Evolutionary conservation across 2,329 filamentous ascomycete species (phyloP).

Genomic region (Coniochaeta sp.): DNA sequence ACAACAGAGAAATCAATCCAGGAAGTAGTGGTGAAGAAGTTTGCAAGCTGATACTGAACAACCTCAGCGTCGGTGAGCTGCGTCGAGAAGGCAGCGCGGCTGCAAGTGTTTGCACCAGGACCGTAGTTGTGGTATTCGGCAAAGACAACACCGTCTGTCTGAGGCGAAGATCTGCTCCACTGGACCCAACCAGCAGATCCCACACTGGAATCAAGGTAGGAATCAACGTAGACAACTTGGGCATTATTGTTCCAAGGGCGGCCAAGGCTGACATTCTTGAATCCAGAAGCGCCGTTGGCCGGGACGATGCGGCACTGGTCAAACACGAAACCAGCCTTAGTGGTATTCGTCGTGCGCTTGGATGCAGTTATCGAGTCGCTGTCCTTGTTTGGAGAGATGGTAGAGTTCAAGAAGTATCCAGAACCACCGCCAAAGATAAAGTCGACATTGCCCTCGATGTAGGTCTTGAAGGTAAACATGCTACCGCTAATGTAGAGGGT

Average conservation of each 20-base stretch:
- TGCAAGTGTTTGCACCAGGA: conserved; percentile 31
- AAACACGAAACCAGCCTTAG: conserved; percentile 25
- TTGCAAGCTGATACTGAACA: conserved; percentile 19
- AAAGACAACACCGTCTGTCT: conserved; percentile 36
- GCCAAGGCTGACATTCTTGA: conserved; percentile 13
- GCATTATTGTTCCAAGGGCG: conserved; percentile 14
- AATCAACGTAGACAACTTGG: conserved; percentile 19
- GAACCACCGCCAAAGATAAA: conserved; percentile 34
- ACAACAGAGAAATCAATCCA: conserved; percentile 34
- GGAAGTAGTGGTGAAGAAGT: conserved; percentile 28
- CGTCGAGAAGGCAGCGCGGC: conserved; percentile 25
- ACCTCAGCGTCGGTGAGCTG: conserved; percentile 29
- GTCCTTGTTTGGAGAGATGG: conserved; percentile 21
- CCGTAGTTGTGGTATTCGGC: conserved; percentile 42
- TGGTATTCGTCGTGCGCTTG: conserved; percentile 29
- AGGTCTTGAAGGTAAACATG: conserved; percentile 30
- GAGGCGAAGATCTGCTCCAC: conserved; percentile 32
- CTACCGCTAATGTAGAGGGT: conserved; percentile 26
- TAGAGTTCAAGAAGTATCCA: conserved; percentile 31
- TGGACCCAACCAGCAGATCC: conserved; percentile 14
- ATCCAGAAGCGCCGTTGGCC: conserved; percentile 12
- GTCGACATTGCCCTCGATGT: conserved; percentile 30
- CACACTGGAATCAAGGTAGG: conserved; percentile 36
- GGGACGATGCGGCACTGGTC: conserved; percentile 18
- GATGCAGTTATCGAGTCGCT: conserved; percentile 21